Evolutionary conservation across 768 basidiomycete species (phyloP).

Genomic region (Serendipita indica): DNA sequence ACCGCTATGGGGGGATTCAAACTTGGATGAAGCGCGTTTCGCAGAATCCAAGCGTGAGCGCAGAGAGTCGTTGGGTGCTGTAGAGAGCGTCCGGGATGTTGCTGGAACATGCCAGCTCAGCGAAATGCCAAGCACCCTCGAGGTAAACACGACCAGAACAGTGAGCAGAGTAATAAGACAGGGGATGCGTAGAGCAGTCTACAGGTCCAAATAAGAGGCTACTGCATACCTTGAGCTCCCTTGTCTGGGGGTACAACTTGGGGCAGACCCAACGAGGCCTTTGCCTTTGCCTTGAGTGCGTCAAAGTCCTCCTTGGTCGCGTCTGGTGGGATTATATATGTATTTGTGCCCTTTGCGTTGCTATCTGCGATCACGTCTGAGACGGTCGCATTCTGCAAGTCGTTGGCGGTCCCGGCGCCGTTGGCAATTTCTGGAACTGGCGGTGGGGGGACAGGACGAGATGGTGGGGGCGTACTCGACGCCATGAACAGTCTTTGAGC

Average conservation of each 20-base stretch:
- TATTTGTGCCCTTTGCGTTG: background rate
- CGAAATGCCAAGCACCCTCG: background rate
- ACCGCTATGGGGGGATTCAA: background rate
- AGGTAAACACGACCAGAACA: background rate
- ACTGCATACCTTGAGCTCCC: slow-evolving; percentile 3
- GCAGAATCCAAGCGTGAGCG: background rate
- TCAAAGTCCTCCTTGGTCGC: background rate
- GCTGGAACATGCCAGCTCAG: background rate
- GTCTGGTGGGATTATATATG: slow-evolving; percentile 2
- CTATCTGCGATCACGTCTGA: slow-evolving; percentile 1
- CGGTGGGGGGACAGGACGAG: background rate
- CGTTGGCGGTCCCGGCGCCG: background rate
- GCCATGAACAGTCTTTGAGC: slow-evolving; percentile 4
- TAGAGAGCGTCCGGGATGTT: background rate
- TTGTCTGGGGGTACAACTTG: background rate
- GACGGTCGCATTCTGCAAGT: background rate
- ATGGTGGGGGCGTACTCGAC: slow-evolving; percentile 3
- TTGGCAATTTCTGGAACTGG: background rate
- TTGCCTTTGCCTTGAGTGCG: background rate
- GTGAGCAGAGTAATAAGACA: background rate
- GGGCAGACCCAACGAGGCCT: slow-evolving; percentile 1
- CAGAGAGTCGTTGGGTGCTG: background rate
- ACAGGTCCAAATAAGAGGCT: background rate
- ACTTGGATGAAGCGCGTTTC: background rate
- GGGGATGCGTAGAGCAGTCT: background rate